Evolutionary conservation across 1,284 basidiomycete species (phyloP), one percentile per base, ranked within the genome.

Genomic region (Malassezia dermatis): DNA sequence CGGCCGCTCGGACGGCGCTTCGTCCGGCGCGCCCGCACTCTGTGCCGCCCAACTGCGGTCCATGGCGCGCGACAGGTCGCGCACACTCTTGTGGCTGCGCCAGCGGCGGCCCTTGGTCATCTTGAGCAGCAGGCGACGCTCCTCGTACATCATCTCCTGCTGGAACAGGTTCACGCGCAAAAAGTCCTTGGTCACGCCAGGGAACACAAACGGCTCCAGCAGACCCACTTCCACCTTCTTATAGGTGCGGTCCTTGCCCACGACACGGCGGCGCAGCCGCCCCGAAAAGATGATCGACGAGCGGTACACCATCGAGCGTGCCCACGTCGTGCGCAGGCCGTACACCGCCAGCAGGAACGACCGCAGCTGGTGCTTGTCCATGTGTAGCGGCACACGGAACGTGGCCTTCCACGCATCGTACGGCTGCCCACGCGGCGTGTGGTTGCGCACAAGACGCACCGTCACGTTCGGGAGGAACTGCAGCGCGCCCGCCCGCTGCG

Each of bases 391-490:
- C 39, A 94, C 81, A 54, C 88, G 86, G 80, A 95, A 94, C 1
- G 91, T 95, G 7, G 90, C 90, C 75, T 89, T 86, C 78, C 85
- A 90, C 1, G 89, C 86, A 65, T 95, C 93, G 79, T 95, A 95
- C 4, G 87, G 79, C 66, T 86, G 77, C 0, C 86, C 87, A 1
- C 78, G 76, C 0, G 81, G 82, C 0, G 88, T 90, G 67, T 84
- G 77, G 76, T 95, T 95, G 35, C 87, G 83, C 42, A 93, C 83
- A 51, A 95, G 80, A 53, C 83, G 81, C 76, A 94, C 84, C 60
- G 85, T 76, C 66, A 86, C 80, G 76, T 94, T 94, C 42, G 90
- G 91, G 40, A 95, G 82, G 77, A 88, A 95, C 41, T 90, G 80
- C 62, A 84, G 82, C 67, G 86, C 82, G 44, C 88, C 90, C 0